A percentile compares a stretch with the other conserved stretches of the same genome.
phyloP scores from a whole-genome alignment of 768 basidiomycete species.

The Rhodocollybia butyracea region DNA sequence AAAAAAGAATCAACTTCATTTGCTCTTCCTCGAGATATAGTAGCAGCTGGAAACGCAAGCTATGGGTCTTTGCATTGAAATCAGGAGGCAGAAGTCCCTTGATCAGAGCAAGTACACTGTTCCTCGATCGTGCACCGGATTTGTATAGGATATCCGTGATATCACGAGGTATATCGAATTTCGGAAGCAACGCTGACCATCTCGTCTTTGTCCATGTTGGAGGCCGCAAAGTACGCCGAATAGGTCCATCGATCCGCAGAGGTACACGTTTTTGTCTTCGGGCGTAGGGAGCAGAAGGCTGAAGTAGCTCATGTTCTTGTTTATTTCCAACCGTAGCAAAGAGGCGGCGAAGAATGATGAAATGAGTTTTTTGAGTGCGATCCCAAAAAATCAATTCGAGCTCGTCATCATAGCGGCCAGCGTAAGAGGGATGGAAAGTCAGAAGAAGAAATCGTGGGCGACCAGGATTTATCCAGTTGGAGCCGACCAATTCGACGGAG shows the following conservation, averaged over 20 bases:
- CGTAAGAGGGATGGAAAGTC: conserved; percentile 30
- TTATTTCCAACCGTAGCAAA: conserved; percentile 44
- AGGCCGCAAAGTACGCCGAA: conserved; percentile 34
- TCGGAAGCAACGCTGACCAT: conserved; percentile 31
- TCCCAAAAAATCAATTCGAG: conserved; percentile 47
- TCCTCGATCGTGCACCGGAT: conserved; percentile 11
- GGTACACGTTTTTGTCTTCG: conserved; percentile 21
- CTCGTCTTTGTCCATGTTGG: conserved; percentile 34
- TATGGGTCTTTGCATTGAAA: conserved; percentile 38
- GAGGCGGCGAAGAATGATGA: conserved; percentile 45
- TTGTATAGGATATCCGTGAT: conserved; percentile 30
- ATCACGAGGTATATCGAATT: conserved; percentile 27
- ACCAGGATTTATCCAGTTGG: conserved; percentile 13
- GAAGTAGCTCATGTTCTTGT: conserved; percentile 46
- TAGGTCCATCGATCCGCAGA: conserved; percentile 23
- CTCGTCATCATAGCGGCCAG: conserved; percentile 44
- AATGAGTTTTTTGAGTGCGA: conserved; percentile 26
- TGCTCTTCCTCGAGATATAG: conserved; percentile 51
- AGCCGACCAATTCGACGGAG: conserved; percentile 28
- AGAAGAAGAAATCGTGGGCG: conserved; percentile 25
- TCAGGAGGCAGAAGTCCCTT: conserved; percentile 32
- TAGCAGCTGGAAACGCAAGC: conserved; percentile 39
- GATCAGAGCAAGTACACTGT: conserved; percentile 19
- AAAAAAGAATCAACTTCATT: conserved; percentile 32
- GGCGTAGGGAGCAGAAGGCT: conserved; percentile 42